These are phyloP conservation scores for Smittium mucronatum DNA, from an alignment of 371 early-diverging fungal species.

Conservation along the genomic window DNA sequence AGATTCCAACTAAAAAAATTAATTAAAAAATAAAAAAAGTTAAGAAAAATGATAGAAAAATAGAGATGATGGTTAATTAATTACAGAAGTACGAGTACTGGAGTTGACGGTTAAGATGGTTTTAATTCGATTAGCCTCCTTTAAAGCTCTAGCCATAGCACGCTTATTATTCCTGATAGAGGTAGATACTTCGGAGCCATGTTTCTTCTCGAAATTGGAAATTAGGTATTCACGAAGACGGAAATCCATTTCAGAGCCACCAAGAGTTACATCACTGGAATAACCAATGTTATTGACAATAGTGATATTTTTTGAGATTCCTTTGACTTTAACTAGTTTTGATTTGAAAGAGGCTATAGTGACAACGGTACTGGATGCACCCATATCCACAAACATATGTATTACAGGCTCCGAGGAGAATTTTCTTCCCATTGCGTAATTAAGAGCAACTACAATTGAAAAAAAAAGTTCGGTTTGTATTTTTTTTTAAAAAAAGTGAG, in stretches of 20 bases:
- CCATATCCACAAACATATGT: constrained; percentile 93
- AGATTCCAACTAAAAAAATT: constrained; percentile 39
- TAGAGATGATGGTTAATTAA: neutral
- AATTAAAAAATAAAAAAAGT: neutral
- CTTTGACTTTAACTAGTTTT: constrained; percentile 1
- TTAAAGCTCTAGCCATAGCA: constrained; percentile 76
- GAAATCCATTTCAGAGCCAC: constrained; percentile 77
- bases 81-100: constrained; percentile 56
- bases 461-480: neutral
- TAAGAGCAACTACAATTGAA: constrained; percentile 58
- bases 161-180: constrained; percentile 39
- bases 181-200: constrained; percentile 26
- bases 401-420: constrained; percentile 57
- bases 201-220: constrained; percentile 47
- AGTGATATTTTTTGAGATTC: constrained; percentile 20
- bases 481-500: neutral
- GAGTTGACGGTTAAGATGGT: constrained; percentile 88
- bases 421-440: constrained; percentile 64
- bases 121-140: constrained; percentile 89
- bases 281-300: constrained; percentile 67
- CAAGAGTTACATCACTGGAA: constrained; percentile 72
- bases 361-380: constrained; percentile 85
- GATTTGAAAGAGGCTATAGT: constrained; percentile 71
- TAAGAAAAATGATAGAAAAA: too few species aligned
- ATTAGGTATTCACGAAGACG: constrained; percentile 63